Evolutionary conservation across 495 filamentous ascomycete genomes (phyloP).

Genomic region (Penicillium psychrofluorescens): DNA sequence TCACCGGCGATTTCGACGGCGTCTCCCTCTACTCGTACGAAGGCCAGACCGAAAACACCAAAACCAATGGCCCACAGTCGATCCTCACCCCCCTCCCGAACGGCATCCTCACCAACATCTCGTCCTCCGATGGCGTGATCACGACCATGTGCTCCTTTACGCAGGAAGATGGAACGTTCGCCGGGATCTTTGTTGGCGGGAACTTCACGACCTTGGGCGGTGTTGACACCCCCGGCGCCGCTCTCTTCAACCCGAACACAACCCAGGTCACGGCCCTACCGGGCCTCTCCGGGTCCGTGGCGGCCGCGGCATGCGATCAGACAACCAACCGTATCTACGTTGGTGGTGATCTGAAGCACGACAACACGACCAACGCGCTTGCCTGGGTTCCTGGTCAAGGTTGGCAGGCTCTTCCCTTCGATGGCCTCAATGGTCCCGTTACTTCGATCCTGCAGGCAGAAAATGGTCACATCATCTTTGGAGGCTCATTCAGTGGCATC

Average conservation of each 20-base stretch:
- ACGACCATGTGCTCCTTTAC: slow-evolving; percentile 79
- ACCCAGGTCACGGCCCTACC: slow-evolving; percentile 60
- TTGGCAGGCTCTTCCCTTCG: slow-evolving; percentile 85
- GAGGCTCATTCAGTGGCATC: slow-evolving; percentile 84
- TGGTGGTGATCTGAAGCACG: slow-evolving; percentile 74
- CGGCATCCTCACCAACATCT: slow-evolving; percentile 68
- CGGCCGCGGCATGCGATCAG: slow-evolving; percentile 74
- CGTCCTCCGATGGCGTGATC: slow-evolving; percentile 73
- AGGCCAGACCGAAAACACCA: slow-evolving; percentile 63
- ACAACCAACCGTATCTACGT: slow-evolving; percentile 81
- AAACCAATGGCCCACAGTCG: slow-evolving; percentile 71
- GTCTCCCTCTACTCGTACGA: slow-evolving; percentile 84
- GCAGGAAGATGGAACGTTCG: slow-evolving; percentile 54
- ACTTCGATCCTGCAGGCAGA: slow-evolving; percentile 72
- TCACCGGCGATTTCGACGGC: slow-evolving; percentile 85
- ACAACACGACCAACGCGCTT: slow-evolving; percentile 81
- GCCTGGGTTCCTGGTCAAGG: slow-evolving; percentile 61
- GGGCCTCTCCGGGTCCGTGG: slow-evolving; percentile 76
- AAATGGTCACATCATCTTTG: slow-evolving; percentile 82
- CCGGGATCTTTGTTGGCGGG: slow-evolving; percentile 77
- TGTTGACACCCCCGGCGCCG: slow-evolving; percentile 68
- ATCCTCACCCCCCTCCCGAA: slow-evolving; percentile 80
- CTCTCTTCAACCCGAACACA: slow-evolving; percentile 67
- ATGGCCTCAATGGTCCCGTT: slow-evolving; percentile 92
- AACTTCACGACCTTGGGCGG: slow-evolving; percentile 93